Evolutionary conservation across 2,329 filamentous ascomycete species (phyloP), one percentile per base, ranked within the genome.

Genomic region (Cryoendolithus antarcticus): DNA sequence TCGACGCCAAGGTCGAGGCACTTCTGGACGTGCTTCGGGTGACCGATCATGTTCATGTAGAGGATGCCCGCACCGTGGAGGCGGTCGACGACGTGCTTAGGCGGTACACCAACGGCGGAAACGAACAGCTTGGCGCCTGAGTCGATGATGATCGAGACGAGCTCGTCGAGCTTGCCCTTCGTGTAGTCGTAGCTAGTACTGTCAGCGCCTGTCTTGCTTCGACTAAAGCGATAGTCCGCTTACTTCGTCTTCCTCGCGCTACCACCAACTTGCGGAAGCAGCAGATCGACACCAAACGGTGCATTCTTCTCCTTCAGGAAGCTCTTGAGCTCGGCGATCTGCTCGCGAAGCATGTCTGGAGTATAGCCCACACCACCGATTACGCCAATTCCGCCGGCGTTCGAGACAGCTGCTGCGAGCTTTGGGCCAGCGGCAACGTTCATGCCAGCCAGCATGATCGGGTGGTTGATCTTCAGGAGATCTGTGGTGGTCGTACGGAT

Each of bases 31-130:
- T 98, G 91, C 79, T 98, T 98, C 59, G 91, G 89, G 74, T 98
- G 91, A 51, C 91, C 91, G 61, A 98, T 88, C 91, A 98, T 98
- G 80, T 98, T 98, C 91, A 96, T 96, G 74, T 93, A 94, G 51
- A 93, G 74, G 52, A 98, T 75, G 51, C 88, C 88, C 56, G 77
- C 69, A 58, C 77, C 75, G 75, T 98, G 91, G 34, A 98, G 78
- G 60, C 76, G 82, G 50, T 96, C 86, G 56, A 98, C 86, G 43
- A 95, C 80, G 52, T 74, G 69, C 66, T 84, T 85, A 50, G 91
- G 86, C 32, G 91, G 88, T 1, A 19, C 96, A 82, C 91, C 91
- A 61, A 98, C 86, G 55, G 91, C 91, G 38, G 85, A 95, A 54
- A 98, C 91, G 69, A 98, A 98, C 44, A 98, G 77, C 64, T 79